A percentile compares a stretch with the other conserved stretches of the same genome.
These are phyloP conservation scores for Gastrolobium bilobum DNA, from an alignment of 306 rosid genomes.

Conservation along the genomic window DNA sequence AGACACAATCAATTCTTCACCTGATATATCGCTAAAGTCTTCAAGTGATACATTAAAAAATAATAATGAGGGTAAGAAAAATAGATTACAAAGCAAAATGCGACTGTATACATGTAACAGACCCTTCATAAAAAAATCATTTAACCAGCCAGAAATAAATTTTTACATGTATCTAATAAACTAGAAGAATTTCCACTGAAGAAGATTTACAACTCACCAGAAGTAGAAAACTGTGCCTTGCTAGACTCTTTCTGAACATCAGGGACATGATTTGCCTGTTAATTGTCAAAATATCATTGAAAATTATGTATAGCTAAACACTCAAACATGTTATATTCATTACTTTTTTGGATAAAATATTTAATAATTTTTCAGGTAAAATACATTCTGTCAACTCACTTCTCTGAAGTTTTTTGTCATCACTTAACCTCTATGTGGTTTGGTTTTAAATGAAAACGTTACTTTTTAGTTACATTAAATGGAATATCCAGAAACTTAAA, in stretches of 20 bases:
- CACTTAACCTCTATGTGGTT: background rate
- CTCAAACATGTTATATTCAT: slow-evolving; percentile 19
- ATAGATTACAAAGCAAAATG: slow-evolving; percentile 30
- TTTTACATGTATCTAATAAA: slow-evolving; percentile 11
- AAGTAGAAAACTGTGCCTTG: slow-evolving; percentile 57
- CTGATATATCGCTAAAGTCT: slow-evolving; percentile 14
- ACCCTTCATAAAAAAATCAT: background rate
- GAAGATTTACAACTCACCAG: slow-evolving; percentile 65
- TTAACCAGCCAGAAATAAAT: slow-evolving; percentile 20
- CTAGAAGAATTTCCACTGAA: background rate
- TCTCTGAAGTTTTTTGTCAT: background rate
- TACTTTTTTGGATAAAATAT: background rate
- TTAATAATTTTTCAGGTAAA: background rate
- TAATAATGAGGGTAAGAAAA: background rate
- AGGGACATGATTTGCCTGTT: slow-evolving; percentile 63
- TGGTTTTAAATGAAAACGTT: background rate
- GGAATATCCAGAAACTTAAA: background rate
- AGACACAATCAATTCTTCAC: slow-evolving; percentile 19
- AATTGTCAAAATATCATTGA: slow-evolving; percentile 41
- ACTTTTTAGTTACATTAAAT: background rate
- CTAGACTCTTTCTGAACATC: slow-evolving; percentile 63
- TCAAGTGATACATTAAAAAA: background rate
- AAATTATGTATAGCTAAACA: slow-evolving; percentile 16
- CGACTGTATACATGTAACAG: background rate
- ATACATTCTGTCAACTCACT: background rate